These are phyloP conservation scores for Pachysandra terminalis DNA, from an alignment of 164 flowering plant genomes.

Conservation along the genomic window DNA sequence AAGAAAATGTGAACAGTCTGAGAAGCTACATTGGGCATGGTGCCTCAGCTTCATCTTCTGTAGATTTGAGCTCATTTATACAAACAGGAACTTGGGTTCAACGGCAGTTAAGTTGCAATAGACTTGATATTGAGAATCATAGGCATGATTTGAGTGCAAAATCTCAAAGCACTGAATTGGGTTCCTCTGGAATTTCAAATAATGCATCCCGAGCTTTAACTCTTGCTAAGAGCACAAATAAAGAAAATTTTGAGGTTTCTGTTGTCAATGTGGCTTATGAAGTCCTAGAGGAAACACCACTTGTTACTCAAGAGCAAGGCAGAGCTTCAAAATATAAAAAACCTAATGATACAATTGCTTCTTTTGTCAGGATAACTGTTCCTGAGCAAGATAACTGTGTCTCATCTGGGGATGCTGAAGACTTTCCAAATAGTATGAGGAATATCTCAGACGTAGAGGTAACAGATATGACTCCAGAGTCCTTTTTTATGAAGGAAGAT, in stretches of 20 bases:
- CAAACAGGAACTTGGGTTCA: conserved; percentile 54
- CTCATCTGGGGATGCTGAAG: conserved; percentile 34
- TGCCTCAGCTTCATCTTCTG: conserved; percentile 70
- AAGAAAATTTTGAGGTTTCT: conserved; percentile 36
- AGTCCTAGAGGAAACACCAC: conserved; percentile 18
- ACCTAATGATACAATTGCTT: conserved; percentile 18
- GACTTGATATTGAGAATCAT: conserved; percentile 49
- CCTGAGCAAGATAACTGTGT: conserved; percentile 22
- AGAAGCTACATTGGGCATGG: conserved; percentile 71
- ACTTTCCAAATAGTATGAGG: conserved; percentile 19
- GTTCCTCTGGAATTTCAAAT: conserved; percentile 49
- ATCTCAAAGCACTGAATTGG: conserved; percentile 40
- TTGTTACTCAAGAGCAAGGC: conserved; percentile 21
- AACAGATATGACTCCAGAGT: conserved; percentile 18
- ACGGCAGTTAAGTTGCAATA: conserved; percentile 59
- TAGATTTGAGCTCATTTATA: conserved; percentile 60
- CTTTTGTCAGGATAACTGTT: conserved; percentile 14
- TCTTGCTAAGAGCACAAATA: conserved; percentile 32
- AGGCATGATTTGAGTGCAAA: conserved; percentile 35
- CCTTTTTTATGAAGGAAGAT: conserved; percentile 28
- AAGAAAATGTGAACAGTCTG: conserved; percentile 54
- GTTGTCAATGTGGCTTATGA: conserved; percentile 25
- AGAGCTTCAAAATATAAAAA: conserved; percentile 29
- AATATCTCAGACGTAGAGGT: conserved; percentile 17
- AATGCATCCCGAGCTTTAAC: conserved; percentile 32